Percentiles rank a stretch among this genome's conserved stretches.
phyloP scores from a whole-genome alignment of 805 yeast genomes.

The Teunomyces atbi region DNA sequence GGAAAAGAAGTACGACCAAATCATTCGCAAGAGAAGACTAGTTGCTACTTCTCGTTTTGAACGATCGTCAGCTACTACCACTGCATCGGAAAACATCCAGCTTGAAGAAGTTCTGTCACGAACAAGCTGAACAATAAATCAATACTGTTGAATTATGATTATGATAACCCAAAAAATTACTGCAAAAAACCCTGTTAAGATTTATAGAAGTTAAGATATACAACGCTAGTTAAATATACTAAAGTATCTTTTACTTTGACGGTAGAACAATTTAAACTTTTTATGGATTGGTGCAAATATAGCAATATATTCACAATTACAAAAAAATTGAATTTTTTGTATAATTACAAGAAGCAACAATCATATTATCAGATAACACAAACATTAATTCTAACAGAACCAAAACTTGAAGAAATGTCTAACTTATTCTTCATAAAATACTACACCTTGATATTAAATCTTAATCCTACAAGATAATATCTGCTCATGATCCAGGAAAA shows the following conservation, averaged over 20 bases:
- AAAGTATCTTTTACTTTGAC: too few relatives aligned
- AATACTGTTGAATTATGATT: background rate
- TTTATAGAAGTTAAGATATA: too few relatives aligned
- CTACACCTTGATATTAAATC: constrained; percentile 14
- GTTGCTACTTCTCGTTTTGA: constrained; percentile 1
- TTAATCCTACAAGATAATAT: constrained; percentile 14
- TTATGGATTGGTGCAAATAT: too few relatives aligned
- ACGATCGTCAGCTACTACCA: constrained; percentile 15
- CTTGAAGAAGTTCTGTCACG: background rate
- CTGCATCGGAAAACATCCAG: background rate
- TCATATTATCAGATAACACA: too few relatives aligned
- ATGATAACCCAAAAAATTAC: background rate
- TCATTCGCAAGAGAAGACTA: constrained; percentile 9
- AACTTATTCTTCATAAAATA: background rate
- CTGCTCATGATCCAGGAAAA: constrained; percentile 23
- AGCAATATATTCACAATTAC: too few relatives aligned
- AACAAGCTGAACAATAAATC: background rate
- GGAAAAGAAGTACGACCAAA: constrained; percentile 17
- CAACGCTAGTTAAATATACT: too few relatives aligned
- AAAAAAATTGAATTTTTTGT: too few relatives aligned
- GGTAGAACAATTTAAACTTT: too few relatives aligned
- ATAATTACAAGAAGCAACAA: too few relatives aligned
- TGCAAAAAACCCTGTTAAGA: too few relatives aligned
- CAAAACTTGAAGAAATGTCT: background rate
- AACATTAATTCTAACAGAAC: too few relatives aligned